Evolutionary conservation across 2,329 filamentous ascomycete species (phyloP).

Genomic region (Ophiognomonia clavigignenti-juglandacearum): DNA sequence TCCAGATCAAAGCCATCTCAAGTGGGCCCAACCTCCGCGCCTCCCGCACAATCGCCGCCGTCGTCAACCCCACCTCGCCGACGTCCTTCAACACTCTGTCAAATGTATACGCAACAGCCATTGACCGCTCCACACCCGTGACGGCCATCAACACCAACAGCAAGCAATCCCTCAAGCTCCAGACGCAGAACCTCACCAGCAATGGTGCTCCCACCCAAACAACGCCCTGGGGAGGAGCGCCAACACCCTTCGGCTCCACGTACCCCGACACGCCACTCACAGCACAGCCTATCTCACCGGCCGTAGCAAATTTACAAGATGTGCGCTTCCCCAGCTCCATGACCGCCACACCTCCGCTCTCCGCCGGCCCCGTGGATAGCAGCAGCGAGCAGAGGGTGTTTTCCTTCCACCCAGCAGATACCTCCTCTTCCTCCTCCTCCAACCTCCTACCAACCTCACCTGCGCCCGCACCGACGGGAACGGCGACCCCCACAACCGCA

Average conservation of each 20-base stretch:
- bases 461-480: neutral
- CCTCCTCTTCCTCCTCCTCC: neutral
- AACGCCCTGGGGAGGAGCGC: slow-evolving; percentile 22
- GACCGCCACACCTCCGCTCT: slow-evolving; percentile 56
- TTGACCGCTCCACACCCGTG: slow-evolving; percentile 52
- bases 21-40: slow-evolving; percentile 31
- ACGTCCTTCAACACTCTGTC: slow-evolving; percentile 63
- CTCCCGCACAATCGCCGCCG: slow-evolving; percentile 38
- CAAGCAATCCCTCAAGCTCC: slow-evolving; percentile 31
- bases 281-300: slow-evolving; percentile 45
- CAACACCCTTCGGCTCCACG: slow-evolving; percentile 40
- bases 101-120: slow-evolving; percentile 59
- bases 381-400: slow-evolving; percentile 28
- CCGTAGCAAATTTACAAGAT: slow-evolving; percentile 31
- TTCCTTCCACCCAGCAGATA: slow-evolving; percentile 32
- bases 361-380: slow-evolving; percentile 44
- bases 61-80: slow-evolving; percentile 52
- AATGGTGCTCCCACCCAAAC: neutral
- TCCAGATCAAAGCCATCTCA: slow-evolving; percentile 39
- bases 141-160: slow-evolving; percentile 47
- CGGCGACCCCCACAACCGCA: slow-evolving; percentile 18
- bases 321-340: slow-evolving; percentile 52
- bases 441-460: neutral
- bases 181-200: slow-evolving; percentile 27
- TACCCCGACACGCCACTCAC: slow-evolving; percentile 52